These are phyloP conservation scores for Danielia reshetovae DNA, from an alignment of 805 yeast genomes.

Conservation along the genomic window DNA sequence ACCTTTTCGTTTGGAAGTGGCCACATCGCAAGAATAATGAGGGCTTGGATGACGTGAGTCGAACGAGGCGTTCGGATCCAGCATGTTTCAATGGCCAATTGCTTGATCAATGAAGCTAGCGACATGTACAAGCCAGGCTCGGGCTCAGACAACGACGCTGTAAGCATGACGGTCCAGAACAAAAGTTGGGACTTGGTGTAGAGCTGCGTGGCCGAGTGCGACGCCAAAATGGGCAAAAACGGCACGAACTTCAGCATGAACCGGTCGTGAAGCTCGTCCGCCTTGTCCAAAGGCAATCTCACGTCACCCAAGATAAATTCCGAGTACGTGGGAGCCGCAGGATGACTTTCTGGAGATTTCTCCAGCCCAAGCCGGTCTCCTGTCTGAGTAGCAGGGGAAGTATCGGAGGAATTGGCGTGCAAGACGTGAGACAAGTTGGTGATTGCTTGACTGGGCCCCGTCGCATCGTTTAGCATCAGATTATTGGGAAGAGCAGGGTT, in stretches of 20 bases:
- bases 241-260: conserved; percentile 70
- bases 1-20: conserved; percentile 91
- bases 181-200: conserved; percentile 79
- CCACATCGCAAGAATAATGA: conserved; percentile 83
- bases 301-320: conserved; percentile 80
- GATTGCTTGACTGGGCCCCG: conserved; percentile 10
- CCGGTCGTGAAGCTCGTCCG: conserved; percentile 64
- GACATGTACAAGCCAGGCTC: conserved; percentile 78
- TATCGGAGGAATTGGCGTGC: conserved; percentile 24
- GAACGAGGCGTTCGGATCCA: conserved; percentile 93
- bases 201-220: conserved; percentile 67
- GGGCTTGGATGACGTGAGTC: conserved; percentile 88
- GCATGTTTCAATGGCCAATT: conserved; percentile 85
- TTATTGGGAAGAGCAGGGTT: conserved; percentile 16
- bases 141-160: conserved; percentile 83
- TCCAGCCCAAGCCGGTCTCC: conserved; percentile 1
- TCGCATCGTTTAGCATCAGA: conserved; percentile 9
- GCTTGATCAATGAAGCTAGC: conserved; percentile 73
- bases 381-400: conserved; percentile 24
- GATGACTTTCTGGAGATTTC: background rate
- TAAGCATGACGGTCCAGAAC: conserved; percentile 87
- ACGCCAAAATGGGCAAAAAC: conserved; percentile 71
- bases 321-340: conserved; percentile 30
- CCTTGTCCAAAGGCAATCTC: conserved; percentile 58
- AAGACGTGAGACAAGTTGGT: conserved; percentile 19